Evolutionary conservation across 768 basidiomycete genomes (phyloP).

Genomic region (Lactifluus hygrophoroides): DNA sequence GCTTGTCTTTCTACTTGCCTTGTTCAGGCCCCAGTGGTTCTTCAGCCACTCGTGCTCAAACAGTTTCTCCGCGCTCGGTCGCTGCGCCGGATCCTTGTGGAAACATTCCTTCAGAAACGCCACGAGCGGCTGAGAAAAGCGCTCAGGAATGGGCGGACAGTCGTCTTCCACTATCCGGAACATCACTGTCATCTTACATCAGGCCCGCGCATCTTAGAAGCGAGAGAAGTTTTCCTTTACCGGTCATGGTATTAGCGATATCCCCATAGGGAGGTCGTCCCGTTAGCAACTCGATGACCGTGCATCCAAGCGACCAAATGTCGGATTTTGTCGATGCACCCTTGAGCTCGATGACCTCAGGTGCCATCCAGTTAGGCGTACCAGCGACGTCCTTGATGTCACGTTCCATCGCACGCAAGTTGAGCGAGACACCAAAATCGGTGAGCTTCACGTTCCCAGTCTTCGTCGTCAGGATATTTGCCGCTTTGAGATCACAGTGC

Average conservation of each 20-base stretch:
- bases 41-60: constrained; percentile 91
- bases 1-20: constrained; percentile 42
- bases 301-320: constrained; percentile 94
- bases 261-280: constrained; percentile 90
- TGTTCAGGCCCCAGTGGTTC: constrained; percentile 66
- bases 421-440: constrained; percentile 96
- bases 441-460: constrained; percentile 95
- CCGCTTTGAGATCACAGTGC: constrained; percentile 97
- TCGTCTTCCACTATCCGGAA: constrained; percentile 95
- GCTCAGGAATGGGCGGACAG: constrained; percentile 78
- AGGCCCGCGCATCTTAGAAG: background rate
- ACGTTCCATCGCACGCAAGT: constrained; percentile 81
- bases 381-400: constrained; percentile 84
- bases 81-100: constrained; percentile 70
- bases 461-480: constrained; percentile 98
- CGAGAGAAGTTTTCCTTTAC: constrained; percentile 31
- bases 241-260: constrained; percentile 83
- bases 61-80: constrained; percentile 79
- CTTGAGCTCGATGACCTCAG: constrained; percentile 92
- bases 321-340: constrained; percentile 91
- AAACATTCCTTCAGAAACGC: constrained; percentile 88
- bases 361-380: constrained; percentile 99
- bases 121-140: constrained; percentile 61
- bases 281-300: constrained; percentile 88
- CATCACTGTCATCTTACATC: constrained; percentile 56